Evolutionary conservation across 306 rosid genomes (phyloP), one percentile per base, ranked within the genome.

Genomic region (Alnus glutinosa): DNA sequence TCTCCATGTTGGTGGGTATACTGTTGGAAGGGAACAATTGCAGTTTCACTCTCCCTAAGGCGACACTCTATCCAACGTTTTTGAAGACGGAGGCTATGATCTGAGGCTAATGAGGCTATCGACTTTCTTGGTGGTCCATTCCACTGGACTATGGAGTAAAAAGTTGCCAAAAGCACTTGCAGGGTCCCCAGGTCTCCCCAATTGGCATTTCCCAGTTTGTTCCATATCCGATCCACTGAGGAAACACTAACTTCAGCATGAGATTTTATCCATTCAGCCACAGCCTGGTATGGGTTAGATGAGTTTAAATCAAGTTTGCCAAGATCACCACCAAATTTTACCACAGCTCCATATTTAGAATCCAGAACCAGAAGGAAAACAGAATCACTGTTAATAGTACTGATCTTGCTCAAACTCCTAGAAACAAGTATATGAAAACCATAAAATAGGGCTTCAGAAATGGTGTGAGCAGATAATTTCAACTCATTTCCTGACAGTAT

Each of bases 131-230:
- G 97, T 1, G 94, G 93, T 54, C 98, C 98, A 18, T 85, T 84
- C 94, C 94, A 94, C 75, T 94, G 98, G 48, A 85, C 91, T 77
- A 94, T 88, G 59, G 96, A 87, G 81, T 89, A 86, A 87, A 90
- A 92, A 75, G 97, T 89, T 55, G 98, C 97, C 86, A 92, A 85
- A 16, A 94, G 84, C 80, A 92, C 50, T 72, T 92, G 97, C 28
- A 94, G 82, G 67, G 98, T 89, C 75, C 98, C 98, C 39, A 90
- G 46, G 83, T 94, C 98, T 11, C 97, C 91, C 98, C 98, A 94
- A 72, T 85, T 92, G 54, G 91, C 89, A 86, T 94, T 94, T 83
- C 98, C 98, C 2, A 94, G 73, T 57, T 82, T 86, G 90, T 94
- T 94, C 98, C 98, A 94, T 82, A 94, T 87, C 11, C 85, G 86